phyloP scores from a whole-genome alignment of 441 rosid species.

The Raphanus hybrid region DNA sequence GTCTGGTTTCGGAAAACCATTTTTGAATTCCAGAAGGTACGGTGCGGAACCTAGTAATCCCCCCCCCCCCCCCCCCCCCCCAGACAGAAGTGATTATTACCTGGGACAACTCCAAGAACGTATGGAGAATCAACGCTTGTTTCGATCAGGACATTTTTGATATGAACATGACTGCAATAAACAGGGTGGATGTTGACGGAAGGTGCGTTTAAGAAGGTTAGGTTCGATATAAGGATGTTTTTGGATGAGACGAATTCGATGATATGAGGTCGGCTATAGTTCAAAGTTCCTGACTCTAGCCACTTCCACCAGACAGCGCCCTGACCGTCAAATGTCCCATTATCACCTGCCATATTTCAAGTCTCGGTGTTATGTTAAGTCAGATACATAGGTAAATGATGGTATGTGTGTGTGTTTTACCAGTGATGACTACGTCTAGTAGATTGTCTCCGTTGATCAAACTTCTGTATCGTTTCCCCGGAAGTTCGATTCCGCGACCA shows the following conservation, averaged over 20 bases:
- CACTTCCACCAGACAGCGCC: constrained; percentile 93
- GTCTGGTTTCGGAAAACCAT: no score
- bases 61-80: no score
- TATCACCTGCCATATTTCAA: constrained; percentile 58
- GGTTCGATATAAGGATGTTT: constrained; percentile 65
- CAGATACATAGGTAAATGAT: background rate
- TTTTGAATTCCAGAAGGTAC: no score
- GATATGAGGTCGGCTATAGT: constrained; percentile 87
- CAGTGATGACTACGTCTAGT: constrained; percentile 81
- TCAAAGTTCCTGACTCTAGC: constrained; percentile 65
- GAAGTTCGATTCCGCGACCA: constrained; percentile 85
- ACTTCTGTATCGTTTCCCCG: constrained; percentile 75
- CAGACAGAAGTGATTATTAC: constrained; percentile 39
- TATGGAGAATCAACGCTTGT: constrained; percentile 67
- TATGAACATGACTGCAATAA: constrained; percentile 58
- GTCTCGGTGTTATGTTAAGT: background rate
- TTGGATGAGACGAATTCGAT: constrained; percentile 75
- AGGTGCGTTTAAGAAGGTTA: constrained; percentile 84
- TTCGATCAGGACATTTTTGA: constrained; percentile 54
- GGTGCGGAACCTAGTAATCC: no score
- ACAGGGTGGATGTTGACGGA: constrained; percentile 87
- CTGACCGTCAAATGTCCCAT: constrained; percentile 92
- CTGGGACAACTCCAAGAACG: constrained; percentile 85
- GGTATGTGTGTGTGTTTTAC: constrained; percentile 39
- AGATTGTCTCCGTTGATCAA: constrained; percentile 81